A percentile compares a stretch with the other conserved stretches of the same genome.
phyloP scores from a whole-genome alignment of 371 early-diverging fungal genomes.

The Blakeslea trispora region DNA sequence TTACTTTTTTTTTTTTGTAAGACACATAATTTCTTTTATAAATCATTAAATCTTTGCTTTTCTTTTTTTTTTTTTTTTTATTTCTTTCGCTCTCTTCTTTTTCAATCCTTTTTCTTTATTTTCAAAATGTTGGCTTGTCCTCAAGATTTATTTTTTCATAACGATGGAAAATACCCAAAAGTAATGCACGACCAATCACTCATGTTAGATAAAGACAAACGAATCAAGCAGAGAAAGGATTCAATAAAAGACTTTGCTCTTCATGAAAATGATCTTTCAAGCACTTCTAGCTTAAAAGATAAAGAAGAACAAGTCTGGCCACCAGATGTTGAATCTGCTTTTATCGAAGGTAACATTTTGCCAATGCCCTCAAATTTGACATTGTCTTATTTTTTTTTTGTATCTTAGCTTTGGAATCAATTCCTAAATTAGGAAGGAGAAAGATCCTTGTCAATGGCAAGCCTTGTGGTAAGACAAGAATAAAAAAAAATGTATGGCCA shows the following conservation, averaged over 20 bases:
- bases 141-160: constrained; percentile 32
- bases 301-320: constrained; percentile 67
- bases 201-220: constrained; percentile 12
- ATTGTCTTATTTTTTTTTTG: constrained; percentile 1
- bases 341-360: constrained; percentile 62
- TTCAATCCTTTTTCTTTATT: constrained; percentile 1
- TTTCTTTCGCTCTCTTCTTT: not conserved
- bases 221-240: constrained; percentile 22
- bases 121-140: constrained; percentile 32
- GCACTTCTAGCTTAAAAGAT: constrained; percentile 19
- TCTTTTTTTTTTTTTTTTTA: constrained; percentile 4
- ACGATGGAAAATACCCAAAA: constrained; percentile 10
- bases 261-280: constrained; percentile 11
- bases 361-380: too few species aligned
- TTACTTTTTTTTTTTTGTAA: not conserved
- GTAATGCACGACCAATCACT: not conserved
- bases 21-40: constrained; percentile 8
- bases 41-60: constrained; percentile 5
- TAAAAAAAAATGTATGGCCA: not conserved
- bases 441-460: constrained; percentile 59
- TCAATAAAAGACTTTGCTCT: constrained; percentile 18
- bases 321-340: constrained; percentile 61
- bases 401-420: constrained; percentile 12
- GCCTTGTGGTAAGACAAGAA: constrained; percentile 47
- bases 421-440: constrained; percentile 40